Evolutionary conservation across 2,329 filamentous ascomycete species (phyloP).

Genomic region (Aureobasidium sp.): DNA sequence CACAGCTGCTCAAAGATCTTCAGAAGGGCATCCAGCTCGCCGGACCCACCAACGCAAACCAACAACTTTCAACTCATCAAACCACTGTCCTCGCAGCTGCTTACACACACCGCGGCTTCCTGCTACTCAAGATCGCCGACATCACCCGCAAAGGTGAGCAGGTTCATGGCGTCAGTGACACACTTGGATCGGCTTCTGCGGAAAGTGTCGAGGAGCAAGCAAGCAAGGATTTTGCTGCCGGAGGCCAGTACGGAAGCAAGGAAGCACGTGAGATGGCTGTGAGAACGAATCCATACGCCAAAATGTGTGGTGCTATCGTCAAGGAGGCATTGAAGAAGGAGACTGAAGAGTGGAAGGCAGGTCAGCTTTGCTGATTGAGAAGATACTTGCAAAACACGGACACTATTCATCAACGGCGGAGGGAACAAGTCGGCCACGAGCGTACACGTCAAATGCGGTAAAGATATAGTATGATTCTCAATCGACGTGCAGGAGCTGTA

Average conservation of each 20-base stretch:
- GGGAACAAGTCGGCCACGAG: not conserved
- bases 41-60: constrained; percentile 43
- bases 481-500: not conserved
- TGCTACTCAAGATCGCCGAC: constrained; percentile 34
- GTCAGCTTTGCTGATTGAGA: not conserved
- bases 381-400: too few species aligned
- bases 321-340: constrained; percentile 52
- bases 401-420: not conserved
- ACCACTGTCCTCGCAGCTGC: constrained; percentile 60
- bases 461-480: not conserved
- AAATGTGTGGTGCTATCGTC: constrained; percentile 54
- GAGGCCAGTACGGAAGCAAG: constrained; percentile 48
- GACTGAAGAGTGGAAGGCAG: constrained; percentile 27
- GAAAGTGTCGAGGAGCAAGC: constrained; percentile 44
- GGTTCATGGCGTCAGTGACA: constrained; percentile 6
- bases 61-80: constrained; percentile 52
- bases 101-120: constrained; percentile 57
- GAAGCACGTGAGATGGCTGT: constrained; percentile 50
- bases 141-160: constrained; percentile 14
- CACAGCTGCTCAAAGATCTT: constrained; percentile 29
- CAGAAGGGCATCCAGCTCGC: constrained; percentile 48
- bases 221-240: constrained; percentile 46
- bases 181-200: constrained; percentile 19
- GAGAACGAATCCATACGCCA: constrained; percentile 54
- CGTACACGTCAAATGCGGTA: not conserved